These are phyloP conservation scores for Heliamphora exappendiculata DNA, from an alignment of 148 eudicot species.

Conservation along the genomic window DNA sequence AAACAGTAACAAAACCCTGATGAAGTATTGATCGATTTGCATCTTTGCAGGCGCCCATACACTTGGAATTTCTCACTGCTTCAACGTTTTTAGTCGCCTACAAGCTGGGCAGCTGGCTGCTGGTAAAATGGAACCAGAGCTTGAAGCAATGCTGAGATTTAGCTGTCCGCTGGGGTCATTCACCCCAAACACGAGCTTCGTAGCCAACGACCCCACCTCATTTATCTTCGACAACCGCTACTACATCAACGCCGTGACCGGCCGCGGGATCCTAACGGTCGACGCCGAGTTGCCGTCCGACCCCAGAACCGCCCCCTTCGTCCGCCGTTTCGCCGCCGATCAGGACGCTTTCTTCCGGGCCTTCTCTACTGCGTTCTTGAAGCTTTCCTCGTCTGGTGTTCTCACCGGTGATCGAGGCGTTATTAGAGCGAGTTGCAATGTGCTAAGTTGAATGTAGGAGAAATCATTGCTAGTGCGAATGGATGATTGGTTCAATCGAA, in stretches of 20 bases:
- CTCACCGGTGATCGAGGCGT: slow-evolving; percentile 42
- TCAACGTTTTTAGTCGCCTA: slow-evolving; percentile 32
- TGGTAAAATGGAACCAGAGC: slow-evolving; percentile 18
- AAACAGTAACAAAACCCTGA: no score
- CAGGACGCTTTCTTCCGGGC: slow-evolving; percentile 29
- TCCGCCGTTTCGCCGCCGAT: slow-evolving; percentile 27
- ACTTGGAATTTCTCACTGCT: slow-evolving; percentile 50
- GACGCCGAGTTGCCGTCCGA: slow-evolving; percentile 36
- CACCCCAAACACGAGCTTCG: slow-evolving; percentile 21
- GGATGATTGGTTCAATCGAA: no score
- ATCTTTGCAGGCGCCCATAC: slow-evolving; percentile 63
- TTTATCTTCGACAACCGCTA: slow-evolving; percentile 42
- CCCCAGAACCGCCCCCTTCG: slow-evolving; percentile 27
- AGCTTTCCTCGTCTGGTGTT: slow-evolving; percentile 40
- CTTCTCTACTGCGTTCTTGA: slow-evolving; percentile 50
- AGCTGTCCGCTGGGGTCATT: slow-evolving; percentile 25
- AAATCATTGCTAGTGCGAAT: no score
- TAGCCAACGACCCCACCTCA: slow-evolving; percentile 38
- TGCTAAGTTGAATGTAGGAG: no score
- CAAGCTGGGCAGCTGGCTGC: slow-evolving; percentile 8
- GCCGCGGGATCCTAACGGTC: slow-evolving; percentile 36
- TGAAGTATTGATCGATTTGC: no score
- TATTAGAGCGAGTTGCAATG: slow-evolving; percentile 34
- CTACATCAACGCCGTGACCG: slow-evolving; percentile 23
- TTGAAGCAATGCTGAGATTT: slow-evolving; percentile 21